phyloP scores from a whole-genome alignment of 768 basidiomycete species.

The Leccinellum rugosiceps region DNA sequence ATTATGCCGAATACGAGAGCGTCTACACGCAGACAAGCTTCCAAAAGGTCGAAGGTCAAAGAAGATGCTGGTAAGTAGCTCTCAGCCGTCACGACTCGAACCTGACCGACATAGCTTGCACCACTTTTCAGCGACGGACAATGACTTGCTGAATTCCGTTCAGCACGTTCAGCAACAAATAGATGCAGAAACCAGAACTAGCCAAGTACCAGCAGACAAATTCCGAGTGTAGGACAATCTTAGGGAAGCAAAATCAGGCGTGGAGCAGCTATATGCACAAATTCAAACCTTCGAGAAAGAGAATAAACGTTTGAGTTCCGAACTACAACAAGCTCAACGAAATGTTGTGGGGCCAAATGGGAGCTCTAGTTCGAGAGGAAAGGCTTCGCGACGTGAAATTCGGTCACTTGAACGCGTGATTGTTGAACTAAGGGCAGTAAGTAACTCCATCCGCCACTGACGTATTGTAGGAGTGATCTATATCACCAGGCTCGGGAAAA shows the following conservation, averaged over 20 bases:
- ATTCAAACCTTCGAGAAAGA: constrained; percentile 10
- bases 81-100: not conserved
- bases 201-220: not conserved
- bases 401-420: constrained; percentile 8
- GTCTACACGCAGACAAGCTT: not conserved
- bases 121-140: not conserved
- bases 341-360: not conserved
- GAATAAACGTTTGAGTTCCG: constrained; percentile 1
- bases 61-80: not conserved
- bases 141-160: not conserved
- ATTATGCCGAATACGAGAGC: constrained; percentile 15
- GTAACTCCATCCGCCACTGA: not conserved
- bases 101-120: not conserved
- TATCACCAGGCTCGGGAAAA: constrained; percentile 9
- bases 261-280: constrained; percentile 8
- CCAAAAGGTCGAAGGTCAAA: not conserved
- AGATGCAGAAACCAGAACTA: not conserved
- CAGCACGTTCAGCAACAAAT: not conserved
- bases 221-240: constrained; percentile 8
- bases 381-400: constrained; percentile 6
- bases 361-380: not conserved
- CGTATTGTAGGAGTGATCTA: not conserved
- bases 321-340: constrained; percentile 1
- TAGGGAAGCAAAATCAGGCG: constrained; percentile 1
- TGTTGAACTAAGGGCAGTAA: not conserved